phyloP scores from a whole-genome alignment of 2,329 filamentous ascomycete species.

The Calonectria multiphialidica region DNA sequence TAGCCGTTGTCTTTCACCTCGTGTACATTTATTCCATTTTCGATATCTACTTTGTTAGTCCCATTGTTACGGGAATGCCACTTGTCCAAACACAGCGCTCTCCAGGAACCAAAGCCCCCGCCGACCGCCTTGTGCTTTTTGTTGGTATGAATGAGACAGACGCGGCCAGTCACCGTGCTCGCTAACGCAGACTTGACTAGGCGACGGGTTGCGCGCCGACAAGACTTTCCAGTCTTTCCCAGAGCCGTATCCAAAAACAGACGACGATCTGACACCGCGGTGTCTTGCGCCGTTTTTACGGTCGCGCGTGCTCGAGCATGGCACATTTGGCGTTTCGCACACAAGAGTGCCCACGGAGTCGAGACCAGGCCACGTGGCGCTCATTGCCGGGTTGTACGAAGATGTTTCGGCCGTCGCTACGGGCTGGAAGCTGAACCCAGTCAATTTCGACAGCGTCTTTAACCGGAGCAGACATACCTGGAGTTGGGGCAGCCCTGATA shows the following conservation, averaged over 20 bases:
- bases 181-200: neutral
- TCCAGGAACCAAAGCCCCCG: neutral
- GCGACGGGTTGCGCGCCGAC: neutral
- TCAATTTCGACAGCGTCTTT: neutral
- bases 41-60: neutral
- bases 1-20: neutral
- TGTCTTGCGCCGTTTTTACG: neutral
- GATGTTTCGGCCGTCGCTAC: neutral
- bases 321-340: neutral
- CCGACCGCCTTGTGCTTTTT: neutral
- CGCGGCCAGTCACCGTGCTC: neutral
- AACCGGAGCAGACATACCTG: neutral
- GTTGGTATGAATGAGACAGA: neutral
- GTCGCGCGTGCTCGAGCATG: neutral
- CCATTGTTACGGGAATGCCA: neutral
- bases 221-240: neutral
- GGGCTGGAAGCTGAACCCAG: neutral
- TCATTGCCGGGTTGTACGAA: neutral
- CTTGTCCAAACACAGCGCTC: neutral
- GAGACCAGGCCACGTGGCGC: neutral
- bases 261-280: neutral
- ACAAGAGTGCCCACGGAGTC: neutral
- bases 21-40: slow-evolving; percentile 1
- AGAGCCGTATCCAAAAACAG: neutral
- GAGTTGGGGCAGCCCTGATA: neutral